phyloP scores from a whole-genome alignment of 768 basidiomycete species.

The Leucocoprinus leucothites region DNA sequence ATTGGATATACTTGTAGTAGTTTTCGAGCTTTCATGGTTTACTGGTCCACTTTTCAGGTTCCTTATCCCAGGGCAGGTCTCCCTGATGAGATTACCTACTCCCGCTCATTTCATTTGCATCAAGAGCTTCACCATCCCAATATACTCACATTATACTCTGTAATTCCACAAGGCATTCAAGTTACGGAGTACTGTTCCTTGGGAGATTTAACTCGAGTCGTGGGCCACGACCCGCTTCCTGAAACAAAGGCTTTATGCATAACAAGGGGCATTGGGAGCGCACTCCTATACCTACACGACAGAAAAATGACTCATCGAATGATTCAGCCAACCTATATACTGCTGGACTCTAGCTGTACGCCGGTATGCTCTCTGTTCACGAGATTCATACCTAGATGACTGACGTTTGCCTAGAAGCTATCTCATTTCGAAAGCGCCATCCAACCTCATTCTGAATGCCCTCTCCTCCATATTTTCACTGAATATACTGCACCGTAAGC shows the following conservation, averaged over 20 bases:
- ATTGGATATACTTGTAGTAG: too few relatives aligned
- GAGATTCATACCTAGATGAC: not conserved
- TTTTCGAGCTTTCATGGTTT: not conserved
- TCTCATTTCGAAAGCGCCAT: conserved; percentile 36
- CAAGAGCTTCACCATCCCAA: conserved; percentile 46
- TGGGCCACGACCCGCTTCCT: conserved; percentile 24
- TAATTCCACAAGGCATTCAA: conserved; percentile 35
- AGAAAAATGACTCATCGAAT: conserved; percentile 42
- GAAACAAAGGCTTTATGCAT: conserved; percentile 37
- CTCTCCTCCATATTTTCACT: conserved; percentile 9
- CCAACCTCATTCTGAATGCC: conserved; percentile 21
- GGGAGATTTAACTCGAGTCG: conserved; percentile 33
- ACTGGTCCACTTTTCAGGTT: not conserved
- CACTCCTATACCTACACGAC: conserved; percentile 39
- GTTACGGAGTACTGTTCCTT: conserved; percentile 43
- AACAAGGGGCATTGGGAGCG: conserved; percentile 36
- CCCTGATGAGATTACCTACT: not conserved
- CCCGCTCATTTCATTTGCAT: conserved; percentile 30
- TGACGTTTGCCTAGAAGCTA: conserved; percentile 35
- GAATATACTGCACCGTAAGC: conserved; percentile 40
- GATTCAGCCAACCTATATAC: conserved; percentile 35
- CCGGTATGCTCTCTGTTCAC: conserved; percentile 28
- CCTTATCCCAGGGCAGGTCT: not conserved
- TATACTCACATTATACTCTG: conserved; percentile 43
- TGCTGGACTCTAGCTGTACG: conserved; percentile 35